Evolutionary conservation across 805 yeast species (phyloP).

Genomic region (Sugiyamaella qingdaonensis): DNA sequence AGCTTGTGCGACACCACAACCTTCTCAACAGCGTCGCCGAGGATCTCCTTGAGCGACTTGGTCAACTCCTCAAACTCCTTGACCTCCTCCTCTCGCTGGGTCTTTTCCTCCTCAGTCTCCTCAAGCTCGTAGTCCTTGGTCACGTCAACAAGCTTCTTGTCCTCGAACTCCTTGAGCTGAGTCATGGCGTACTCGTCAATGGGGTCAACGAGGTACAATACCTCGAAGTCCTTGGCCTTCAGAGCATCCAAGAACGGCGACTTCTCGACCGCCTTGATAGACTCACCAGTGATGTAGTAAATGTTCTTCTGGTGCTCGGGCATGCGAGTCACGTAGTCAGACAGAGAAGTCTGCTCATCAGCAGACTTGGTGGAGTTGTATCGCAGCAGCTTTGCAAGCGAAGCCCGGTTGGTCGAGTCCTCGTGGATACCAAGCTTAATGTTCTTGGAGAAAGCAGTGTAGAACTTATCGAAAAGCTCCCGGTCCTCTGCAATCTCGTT

Average conservation of each 20-base stretch:
- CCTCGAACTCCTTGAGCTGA: constrained; percentile 98
- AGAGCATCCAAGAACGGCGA: constrained; percentile 99
- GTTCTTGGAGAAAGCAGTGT: constrained; percentile 97
- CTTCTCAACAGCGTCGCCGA: constrained; percentile 99
- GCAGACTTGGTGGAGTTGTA: constrained; percentile 93
- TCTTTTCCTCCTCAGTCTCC: constrained; percentile 98
- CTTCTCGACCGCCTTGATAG: constrained; percentile 94
- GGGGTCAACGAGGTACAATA: constrained; percentile 96
- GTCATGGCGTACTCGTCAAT: constrained; percentile 99
- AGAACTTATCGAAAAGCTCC: constrained; percentile 98
- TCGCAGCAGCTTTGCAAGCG: constrained; percentile 94
- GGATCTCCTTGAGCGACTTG: constrained; percentile 91
- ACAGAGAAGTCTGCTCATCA: constrained; percentile 90
- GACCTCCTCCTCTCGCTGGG: constrained; percentile 85
- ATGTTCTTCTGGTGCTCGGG: constrained; percentile 99
- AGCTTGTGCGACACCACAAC: constrained; percentile 97
- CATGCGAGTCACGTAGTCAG: constrained; percentile 99
- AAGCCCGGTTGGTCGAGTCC: constrained; percentile 94
- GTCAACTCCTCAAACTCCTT: constrained; percentile 91
- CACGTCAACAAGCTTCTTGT: constrained; percentile 97
- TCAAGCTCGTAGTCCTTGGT: constrained; percentile 96
- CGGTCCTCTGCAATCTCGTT: constrained; percentile 98
- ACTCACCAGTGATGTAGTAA: constrained; percentile 99
- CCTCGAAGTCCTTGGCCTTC: constrained; percentile 98
- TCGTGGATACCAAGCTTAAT: constrained; percentile 98